phyloP scores from a whole-genome alignment of 1,284 basidiomycete genomes.

The Ceratobasidium sp. region DNA sequence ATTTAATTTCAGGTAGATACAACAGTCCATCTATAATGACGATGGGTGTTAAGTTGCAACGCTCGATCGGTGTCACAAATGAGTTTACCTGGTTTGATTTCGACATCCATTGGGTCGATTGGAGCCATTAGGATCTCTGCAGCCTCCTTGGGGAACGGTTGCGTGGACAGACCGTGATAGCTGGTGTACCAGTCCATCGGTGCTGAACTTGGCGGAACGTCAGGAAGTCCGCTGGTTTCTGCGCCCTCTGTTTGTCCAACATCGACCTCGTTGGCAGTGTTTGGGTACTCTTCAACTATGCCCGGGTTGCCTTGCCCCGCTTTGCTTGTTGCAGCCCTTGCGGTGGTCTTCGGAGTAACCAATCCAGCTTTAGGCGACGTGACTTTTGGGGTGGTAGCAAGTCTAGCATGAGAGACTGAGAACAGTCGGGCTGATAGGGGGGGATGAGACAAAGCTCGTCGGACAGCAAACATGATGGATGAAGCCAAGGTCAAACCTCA shows the following conservation, averaged over 20 bases:
- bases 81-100: slow-evolving; percentile 86
- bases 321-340: slow-evolving; percentile 24
- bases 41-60: not conserved
- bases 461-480: slow-evolving; percentile 24
- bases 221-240: slow-evolving; percentile 5
- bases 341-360: slow-evolving; percentile 11
- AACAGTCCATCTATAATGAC: slow-evolving; percentile 79
- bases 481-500: slow-evolving; percentile 18
- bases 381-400: not conserved
- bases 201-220: slow-evolving; percentile 44
- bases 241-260: slow-evolving; percentile 18
- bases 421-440: not conserved
- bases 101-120: slow-evolving; percentile 78
- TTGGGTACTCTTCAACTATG: not conserved
- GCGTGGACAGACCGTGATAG: slow-evolving; percentile 79
- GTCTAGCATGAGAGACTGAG: slow-evolving; percentile 7
- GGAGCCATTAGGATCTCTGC: slow-evolving; percentile 77
- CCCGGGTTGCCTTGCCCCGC: slow-evolving; percentile 28
- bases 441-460: slow-evolving; percentile 12
- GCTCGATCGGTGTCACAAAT: slow-evolving; percentile 2
- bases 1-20: slow-evolving; percentile 98
- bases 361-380: not conserved
- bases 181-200: slow-evolving; percentile 84
- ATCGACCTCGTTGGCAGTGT: slow-evolving; percentile 14
- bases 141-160: slow-evolving; percentile 79